Base-by-base conservation (phyloP, 345 rosid species). In the Durio zibethinus region DNA sequence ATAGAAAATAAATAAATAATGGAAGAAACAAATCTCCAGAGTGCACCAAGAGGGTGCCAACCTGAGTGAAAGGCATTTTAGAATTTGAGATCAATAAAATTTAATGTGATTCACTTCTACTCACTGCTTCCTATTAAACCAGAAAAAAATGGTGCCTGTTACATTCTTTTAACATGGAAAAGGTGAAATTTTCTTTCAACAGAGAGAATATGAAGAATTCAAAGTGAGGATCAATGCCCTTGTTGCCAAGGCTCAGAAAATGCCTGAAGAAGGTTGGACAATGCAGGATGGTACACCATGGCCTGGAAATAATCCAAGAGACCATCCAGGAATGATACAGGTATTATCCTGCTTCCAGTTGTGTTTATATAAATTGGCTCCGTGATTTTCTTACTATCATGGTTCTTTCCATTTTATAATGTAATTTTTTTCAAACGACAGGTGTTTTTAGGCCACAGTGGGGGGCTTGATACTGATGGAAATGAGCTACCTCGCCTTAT, bases 181-280 rank as follows among this genome's bases (percentile, higher is more conserved):
- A 66, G 31, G 8, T 10, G 73, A 15, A 45, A 69, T 25, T 45
- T 60, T 69, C 56, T 25, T 78, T 62, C 78, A 59, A 69, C 89
- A 96, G 99, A 92, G 99, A 86, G 99, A 96, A 86, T 96, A 96
- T 77, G 99, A 96, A 79, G 99, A 96, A 85, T 96, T 91, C 88
- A 96, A 96, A 87, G 98, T 96, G 83, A 86, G 98, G 74, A 96
- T 92, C 83, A 96, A 96, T 89, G 99, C 99, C 43, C 94, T 93
- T 80, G 99, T 96, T 84, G 93, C 93, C 71, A 96, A 96, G 83
- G 99, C 99, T 73, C 99, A 93, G 77, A 96, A 96, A 86, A 80
- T 89, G 90, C 99, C 99, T 29, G 99, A 96, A 87, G 99, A 96
- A 89, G 99, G 99, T 72, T 96, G 99, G 99, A 96, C 99, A 14